Evolutionary conservation across 208 protist genomes (phyloP), one percentile per base, ranked within the genome.

Genomic region (Trypanosoma boissoni): DNA sequence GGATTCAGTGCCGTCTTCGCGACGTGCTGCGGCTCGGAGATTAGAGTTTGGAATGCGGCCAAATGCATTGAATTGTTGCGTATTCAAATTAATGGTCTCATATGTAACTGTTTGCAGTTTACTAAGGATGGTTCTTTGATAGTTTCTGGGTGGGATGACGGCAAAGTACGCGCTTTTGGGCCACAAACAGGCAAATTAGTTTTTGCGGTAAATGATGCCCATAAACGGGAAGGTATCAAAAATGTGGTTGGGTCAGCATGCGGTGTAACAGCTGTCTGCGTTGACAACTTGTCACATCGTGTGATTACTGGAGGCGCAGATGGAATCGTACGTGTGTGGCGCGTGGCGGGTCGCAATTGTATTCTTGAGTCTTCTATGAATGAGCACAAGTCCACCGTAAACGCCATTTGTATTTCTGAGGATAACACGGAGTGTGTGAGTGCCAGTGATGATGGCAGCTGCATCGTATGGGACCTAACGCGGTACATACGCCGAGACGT

Each of bases 131-230:
- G 97, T 64, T 91, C 77, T 29, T 73, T 91, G 46, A 98, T 98
- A 71, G 81, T 91, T 41, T 93, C 91, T 42, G 88, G 94, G 28
- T 98, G 95, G 95, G 93, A 76, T 75, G 96, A 98, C 70, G 96
- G 97, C 28, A 96, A 96, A 64, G 78, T 98, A 32, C 92, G 97
- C 24, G 88, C 78, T 27, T 98, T 98, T 67, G 94, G 92, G 3
- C 97, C 97, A 45, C 91, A 98, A 76, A 91, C 82, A 2, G 97
- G 97, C 27, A 96, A 95, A 57, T 82, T 98, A 20, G 64, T 97
- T n/a, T 98, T 95, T 74, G 96, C 95, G 12, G 94, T 98, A 50
- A 94, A 97, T 69, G 95, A 98, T 71, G 96, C 95, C 3, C 96
- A 98, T 77, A 95, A 95, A 65, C 78, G 78, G 29, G 78, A 93